A percentile compares a stretch with the other conserved stretches of the same genome.
phyloP scores from a whole-genome alignment of 306 rosid genomes.

The Betula pendula region DNA sequence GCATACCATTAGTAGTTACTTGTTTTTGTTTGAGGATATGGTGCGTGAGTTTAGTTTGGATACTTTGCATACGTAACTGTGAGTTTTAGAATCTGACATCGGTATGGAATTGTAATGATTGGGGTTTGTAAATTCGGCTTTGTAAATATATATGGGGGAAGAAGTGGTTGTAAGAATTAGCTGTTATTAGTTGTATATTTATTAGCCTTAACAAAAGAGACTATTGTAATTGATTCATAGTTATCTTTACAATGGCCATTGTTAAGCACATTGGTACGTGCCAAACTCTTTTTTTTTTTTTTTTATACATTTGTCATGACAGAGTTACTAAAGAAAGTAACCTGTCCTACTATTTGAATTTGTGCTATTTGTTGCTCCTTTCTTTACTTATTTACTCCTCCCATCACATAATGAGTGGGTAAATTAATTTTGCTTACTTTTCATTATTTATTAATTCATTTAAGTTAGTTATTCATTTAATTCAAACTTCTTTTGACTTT shows the following conservation, averaged over 20 bases:
- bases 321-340: background rate
- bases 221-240: background rate
- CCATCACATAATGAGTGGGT: background rate
- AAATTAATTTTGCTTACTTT: too few relatives aligned
- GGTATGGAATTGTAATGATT: background rate
- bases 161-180: background rate
- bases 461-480: too few relatives aligned
- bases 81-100: background rate
- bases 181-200: background rate
- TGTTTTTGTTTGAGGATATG: background rate
- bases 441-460: too few relatives aligned
- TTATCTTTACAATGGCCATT: too few relatives aligned
- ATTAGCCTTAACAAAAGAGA: background rate
- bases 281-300: background rate
- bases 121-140: background rate
- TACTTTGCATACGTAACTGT: background rate
- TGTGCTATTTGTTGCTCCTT: background rate
- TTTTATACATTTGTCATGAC: background rate
- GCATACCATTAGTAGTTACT: background rate
- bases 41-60: background rate
- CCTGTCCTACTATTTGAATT: background rate
- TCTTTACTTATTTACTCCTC: background rate
- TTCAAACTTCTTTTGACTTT: too few relatives aligned
- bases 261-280: too few relatives aligned
- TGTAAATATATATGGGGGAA: background rate